phyloP scores from a whole-genome alignment of 257 asterid genomes.

The Striga asiatica region DNA sequence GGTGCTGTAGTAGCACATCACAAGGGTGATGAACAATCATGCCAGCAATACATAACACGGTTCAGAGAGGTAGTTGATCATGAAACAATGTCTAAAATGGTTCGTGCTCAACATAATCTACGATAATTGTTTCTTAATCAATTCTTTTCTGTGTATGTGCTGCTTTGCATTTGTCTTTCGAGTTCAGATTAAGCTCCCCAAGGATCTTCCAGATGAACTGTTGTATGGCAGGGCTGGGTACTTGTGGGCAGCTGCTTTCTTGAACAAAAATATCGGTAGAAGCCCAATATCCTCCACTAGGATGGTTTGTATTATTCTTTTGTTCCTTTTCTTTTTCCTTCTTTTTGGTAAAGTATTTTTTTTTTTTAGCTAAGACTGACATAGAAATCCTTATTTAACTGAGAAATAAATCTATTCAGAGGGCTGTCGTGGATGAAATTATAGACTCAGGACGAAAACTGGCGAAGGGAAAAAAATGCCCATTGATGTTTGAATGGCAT shows the following conservation, averaged over 20 bases:
- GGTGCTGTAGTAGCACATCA: constrained; percentile 73
- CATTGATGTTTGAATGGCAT: constrained; percentile 81
- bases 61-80: constrained; percentile 40
- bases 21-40: constrained; percentile 38
- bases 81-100: background rate
- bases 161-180: background rate
- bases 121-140: too few relatives aligned
- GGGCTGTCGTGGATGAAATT: constrained; percentile 43
- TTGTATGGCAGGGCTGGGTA: constrained; percentile 72
- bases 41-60: constrained; percentile 33
- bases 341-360: too few relatives aligned
- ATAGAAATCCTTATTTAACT: background rate
- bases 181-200: constrained; percentile 48
- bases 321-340: too few relatives aligned
- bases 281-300: constrained; percentile 36
- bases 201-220: constrained; percentile 55
- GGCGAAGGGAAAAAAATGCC: constrained; percentile 42
- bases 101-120: too few relatives aligned
- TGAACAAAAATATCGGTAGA: constrained; percentile 49
- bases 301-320: constrained; percentile 32
- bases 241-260: constrained; percentile 70
- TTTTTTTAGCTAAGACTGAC: too few relatives aligned
- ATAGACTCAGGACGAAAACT: constrained; percentile 45
- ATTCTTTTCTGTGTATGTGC: background rate
- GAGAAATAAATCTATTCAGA: constrained; percentile 24